Conservation (phyloP, 371 early-diverging fungal genomes). For the Rhizopus sp. region DNA sequence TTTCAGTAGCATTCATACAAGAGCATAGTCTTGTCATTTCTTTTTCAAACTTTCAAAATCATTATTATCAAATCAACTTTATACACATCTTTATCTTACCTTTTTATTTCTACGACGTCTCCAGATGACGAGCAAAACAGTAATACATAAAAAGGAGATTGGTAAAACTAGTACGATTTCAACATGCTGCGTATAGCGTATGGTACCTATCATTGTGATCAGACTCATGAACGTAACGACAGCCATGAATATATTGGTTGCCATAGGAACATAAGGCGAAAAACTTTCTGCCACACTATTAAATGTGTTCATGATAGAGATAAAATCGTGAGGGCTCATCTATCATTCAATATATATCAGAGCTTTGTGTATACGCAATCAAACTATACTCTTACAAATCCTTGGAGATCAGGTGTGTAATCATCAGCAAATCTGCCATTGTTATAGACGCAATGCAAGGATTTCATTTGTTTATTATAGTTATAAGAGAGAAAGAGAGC, state of each 20-base stretch:
- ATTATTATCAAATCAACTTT: background rate
- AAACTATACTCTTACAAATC: conserved; percentile 18
- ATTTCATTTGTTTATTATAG: conserved; percentile 27
- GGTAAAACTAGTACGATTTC: conserved; percentile 29
- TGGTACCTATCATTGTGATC: conserved; percentile 21
- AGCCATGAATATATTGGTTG: conserved; percentile 13
- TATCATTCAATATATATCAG: conserved; percentile 10
- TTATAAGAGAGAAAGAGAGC: conserved; percentile 9
- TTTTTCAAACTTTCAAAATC: conserved; percentile 29
- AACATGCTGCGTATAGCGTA: conserved; percentile 35
- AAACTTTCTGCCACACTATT: conserved; percentile 31
- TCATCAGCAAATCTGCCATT: conserved; percentile 37
- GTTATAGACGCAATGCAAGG: conserved; percentile 37
- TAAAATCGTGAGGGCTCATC: conserved; percentile 44
- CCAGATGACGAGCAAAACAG: conserved; percentile 27
- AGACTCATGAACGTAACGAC: conserved; percentile 19
- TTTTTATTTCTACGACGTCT: conserved; percentile 26
- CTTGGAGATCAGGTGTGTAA: conserved; percentile 40
- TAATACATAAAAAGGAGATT: conserved; percentile 22
- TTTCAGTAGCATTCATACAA: conserved; percentile 54
- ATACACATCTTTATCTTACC: conserved; percentile 14
- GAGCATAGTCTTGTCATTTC: conserved; percentile 37
- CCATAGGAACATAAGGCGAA: conserved; percentile 32
- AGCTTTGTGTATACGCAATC: background rate
- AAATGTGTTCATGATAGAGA: conserved; percentile 41